phyloP scores from a whole-genome alignment of 1,284 basidiomycete genomes.

The Singerocomus inundabilis region DNA sequence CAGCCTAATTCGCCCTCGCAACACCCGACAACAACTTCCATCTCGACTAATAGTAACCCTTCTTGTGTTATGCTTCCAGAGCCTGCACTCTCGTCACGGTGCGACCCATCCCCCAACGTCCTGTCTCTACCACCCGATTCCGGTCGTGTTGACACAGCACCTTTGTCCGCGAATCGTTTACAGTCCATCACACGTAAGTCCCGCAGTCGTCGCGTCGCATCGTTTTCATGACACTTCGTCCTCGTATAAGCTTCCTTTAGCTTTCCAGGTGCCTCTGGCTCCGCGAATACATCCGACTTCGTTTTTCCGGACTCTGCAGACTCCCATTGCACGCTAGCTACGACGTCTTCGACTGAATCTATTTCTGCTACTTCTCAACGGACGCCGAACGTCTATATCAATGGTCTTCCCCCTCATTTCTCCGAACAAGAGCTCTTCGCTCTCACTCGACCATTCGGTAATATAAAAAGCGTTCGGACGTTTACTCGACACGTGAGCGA shows the following conservation, averaged over 20 bases:
- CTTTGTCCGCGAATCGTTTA: constrained; percentile 6
- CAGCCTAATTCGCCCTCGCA: constrained; percentile 24
- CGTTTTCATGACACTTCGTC: constrained; percentile 6
- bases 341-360: constrained; percentile 16
- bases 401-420: constrained; percentile 62
- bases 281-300: constrained; percentile 10
- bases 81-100: constrained; percentile 3
- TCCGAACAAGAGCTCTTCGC: constrained; percentile 61
- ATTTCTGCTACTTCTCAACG: constrained; percentile 20
- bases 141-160: constrained; percentile 11
- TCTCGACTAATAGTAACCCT: constrained; percentile 15
- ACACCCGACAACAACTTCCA: constrained; percentile 10
- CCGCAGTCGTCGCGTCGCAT: neutral
- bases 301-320: constrained; percentile 11
- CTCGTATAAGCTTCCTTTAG: constrained; percentile 26
- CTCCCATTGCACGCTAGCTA: constrained; percentile 11
- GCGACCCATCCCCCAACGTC: constrained; percentile 8
- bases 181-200: constrained; percentile 29
- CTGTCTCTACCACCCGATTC: constrained; percentile 11
- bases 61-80: constrained; percentile 27
- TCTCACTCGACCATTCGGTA: constrained; percentile 53
- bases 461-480: constrained; percentile 57
- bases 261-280: constrained; percentile 14
- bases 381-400: constrained; percentile 67
- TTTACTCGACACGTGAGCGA: constrained; percentile 64